Evolutionary conservation across 805 yeast genomes (phyloP), one percentile per base, ranked within the genome.

Genomic region (Lachancea sp.): DNA sequence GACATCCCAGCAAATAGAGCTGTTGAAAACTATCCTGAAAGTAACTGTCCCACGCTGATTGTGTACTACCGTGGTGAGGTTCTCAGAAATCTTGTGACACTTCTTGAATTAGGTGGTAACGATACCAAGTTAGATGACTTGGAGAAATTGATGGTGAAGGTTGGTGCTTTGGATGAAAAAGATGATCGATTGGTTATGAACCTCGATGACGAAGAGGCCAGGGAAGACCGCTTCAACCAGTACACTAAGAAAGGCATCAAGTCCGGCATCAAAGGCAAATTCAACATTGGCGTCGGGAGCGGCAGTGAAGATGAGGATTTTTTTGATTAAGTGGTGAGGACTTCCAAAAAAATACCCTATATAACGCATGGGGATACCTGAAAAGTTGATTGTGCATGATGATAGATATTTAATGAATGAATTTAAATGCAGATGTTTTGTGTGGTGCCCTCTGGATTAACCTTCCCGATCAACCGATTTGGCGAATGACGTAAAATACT

Each of bases 1-100:
- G 96, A 93, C 55, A 93, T 93, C 40, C 82, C 85, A n/a, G 96
- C 86, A 19, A 74, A 78, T 47, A 79, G 96, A 63, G 95, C 97
- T 42, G 84, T 90, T 52, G 98, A 91, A 58, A 81, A 82, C 59
- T 93, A 90, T 63, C 97, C 99, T 1, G 91, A 86, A 20, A 62
- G 75, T 27, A 90, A 87, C 69, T 85, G 95, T 56, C 99, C 99
- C 2, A 93, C 99, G 0, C 68, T 93, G 7, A 72, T 93, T 41
- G 77, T 93, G 0, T 93, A 93, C 64, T 77, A 78, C 57, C 78
- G 87, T 45, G 83, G 82, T 25, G 80, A 86, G 51, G 90, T 95
- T 8, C 68, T 82, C 19, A 84, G 82, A 60, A 97, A 93, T 60
- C 77, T 71, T 56, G 77, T 93, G 10, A 91, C 98, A 0, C 70